These are phyloP conservation scores for Davidsoniella neocaledoniae DNA, from an alignment of 2,329 filamentous ascomycete species.

Conservation along the genomic window DNA sequence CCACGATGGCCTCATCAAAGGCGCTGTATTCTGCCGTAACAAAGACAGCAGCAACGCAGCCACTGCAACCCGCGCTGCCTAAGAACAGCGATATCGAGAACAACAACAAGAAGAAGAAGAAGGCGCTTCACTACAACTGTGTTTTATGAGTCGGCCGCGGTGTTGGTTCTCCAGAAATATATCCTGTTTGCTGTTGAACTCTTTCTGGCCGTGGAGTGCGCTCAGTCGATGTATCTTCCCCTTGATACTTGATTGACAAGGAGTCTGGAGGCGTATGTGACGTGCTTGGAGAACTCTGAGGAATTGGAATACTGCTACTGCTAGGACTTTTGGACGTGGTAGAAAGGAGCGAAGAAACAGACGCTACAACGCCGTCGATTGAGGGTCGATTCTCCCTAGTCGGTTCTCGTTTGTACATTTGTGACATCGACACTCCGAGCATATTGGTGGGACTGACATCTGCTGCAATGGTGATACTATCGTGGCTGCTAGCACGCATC, in stretches of 20 bases:
- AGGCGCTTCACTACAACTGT: neutral
- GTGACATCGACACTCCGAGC: neutral
- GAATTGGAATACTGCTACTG: neutral
- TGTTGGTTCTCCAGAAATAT: conserved; percentile 1
- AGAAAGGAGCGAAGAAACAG: too few relatives aligned
- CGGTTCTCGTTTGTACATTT: neutral
- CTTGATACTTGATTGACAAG: neutral
- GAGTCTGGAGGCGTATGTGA: conserved; percentile 6
- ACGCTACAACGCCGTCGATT: neutral
- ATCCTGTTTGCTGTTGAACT: neutral
- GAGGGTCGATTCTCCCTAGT: neutral
- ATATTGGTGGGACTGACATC: conserved; percentile 23
- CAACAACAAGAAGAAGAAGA: too few relatives aligned
- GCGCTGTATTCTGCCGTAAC: too few relatives aligned
- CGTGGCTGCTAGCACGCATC: conserved; percentile 92
- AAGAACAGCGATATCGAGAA: too few relatives aligned
- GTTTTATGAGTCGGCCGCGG: conserved; percentile 4
- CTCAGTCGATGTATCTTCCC: conserved; percentile 1
- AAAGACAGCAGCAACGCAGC: too few relatives aligned
- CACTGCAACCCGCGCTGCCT: too few relatives aligned
- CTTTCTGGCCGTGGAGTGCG: conserved; percentile 8
- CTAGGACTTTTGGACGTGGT: too few relatives aligned
- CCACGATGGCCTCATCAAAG: too few relatives aligned
- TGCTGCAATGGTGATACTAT: conserved; percentile 46
- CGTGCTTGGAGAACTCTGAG: neutral